Evolutionary conservation across 2,329 filamentous ascomycete species (phyloP).

Genomic region (Xylaria sp.): DNA sequence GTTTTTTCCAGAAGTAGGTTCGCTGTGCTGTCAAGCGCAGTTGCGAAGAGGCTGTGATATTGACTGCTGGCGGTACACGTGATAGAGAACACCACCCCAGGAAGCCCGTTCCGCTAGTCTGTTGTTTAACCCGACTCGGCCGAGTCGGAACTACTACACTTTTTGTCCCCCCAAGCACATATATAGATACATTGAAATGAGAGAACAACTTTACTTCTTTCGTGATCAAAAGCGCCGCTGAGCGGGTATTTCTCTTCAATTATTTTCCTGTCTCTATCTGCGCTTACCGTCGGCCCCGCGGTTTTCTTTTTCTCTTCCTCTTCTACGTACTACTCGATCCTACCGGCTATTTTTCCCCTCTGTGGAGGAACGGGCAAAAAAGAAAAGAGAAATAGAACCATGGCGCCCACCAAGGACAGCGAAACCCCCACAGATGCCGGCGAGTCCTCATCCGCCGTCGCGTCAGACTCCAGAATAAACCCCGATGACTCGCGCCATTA

Average conservation of each 20-base stretch:
- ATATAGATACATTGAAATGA: neutral
- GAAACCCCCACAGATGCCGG: conserved; percentile 10
- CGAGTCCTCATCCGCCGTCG: neutral
- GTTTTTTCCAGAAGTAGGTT: neutral
- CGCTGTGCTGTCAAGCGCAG: neutral
- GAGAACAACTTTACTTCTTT: neutral
- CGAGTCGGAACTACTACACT: neutral
- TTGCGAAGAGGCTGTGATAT: neutral
- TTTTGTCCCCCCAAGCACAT: neutral
- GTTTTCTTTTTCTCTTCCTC: neutral
- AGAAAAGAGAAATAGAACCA: conserved; percentile 14
- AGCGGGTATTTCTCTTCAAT: neutral
- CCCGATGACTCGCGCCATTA: conserved; percentile 55
- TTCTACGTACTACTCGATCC: neutral
- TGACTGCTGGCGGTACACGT: conserved; percentile 10
- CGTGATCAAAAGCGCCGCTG: neutral
- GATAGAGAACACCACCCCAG: neutral
- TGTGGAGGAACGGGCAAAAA: neutral
- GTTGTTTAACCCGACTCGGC: neutral
- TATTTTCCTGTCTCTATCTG: neutral
- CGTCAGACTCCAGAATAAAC: conserved; percentile 43
- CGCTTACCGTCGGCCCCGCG: neutral
- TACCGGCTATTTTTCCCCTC: neutral
- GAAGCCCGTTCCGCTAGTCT: neutral
- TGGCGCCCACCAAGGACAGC: conserved; percentile 24